A percentile compares a stretch with the other conserved stretches of the same genome.
These are phyloP conservation scores for Salix udensis DNA, from an alignment of 345 rosid genomes.

Conservation along the genomic window DNA sequence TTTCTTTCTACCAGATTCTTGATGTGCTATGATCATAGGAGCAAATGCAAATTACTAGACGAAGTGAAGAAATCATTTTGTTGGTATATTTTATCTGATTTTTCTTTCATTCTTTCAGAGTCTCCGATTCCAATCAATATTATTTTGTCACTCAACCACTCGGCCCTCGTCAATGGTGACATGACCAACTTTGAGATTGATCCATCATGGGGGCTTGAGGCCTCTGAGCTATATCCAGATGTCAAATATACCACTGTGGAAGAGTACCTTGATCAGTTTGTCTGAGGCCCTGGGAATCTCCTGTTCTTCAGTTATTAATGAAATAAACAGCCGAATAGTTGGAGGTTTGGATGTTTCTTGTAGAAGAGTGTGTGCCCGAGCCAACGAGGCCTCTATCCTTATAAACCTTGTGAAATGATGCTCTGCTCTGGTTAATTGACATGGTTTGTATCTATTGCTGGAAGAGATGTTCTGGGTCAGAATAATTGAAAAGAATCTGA, in stretches of 20 bases:
- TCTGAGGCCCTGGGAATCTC: neutral
- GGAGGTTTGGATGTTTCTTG: neutral
- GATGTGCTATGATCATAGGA: too few relatives aligned
- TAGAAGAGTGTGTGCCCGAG: neutral
- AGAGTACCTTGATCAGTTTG: slow-evolving; percentile 15
- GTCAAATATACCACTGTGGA: slow-evolving; percentile 23
- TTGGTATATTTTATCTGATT: neutral
- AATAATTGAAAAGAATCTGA: neutral
- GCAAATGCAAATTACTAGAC: too few relatives aligned
- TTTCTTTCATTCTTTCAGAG: slow-evolving; percentile 3
- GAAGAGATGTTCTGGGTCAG: neutral
- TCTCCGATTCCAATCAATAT: slow-evolving; percentile 15
- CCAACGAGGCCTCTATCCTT: neutral
- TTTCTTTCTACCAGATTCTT: neutral
- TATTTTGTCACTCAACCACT: slow-evolving; percentile 13
- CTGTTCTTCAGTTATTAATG: neutral
- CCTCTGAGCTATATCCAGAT: slow-evolving; percentile 25
- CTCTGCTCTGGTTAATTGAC: too few relatives aligned
- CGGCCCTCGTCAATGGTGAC: slow-evolving; percentile 19
- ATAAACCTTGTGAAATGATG: neutral
- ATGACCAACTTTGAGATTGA: slow-evolving; percentile 25
- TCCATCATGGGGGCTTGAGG: slow-evolving; percentile 23
- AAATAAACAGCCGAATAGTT: neutral
- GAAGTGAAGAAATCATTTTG: neutral
- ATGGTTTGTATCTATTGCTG: neutral